Evolutionary conservation across 352 stramenopile species (phyloP), one percentile per base, ranked within the genome.

Genomic region (Halophytophthora polymorphica): DNA sequence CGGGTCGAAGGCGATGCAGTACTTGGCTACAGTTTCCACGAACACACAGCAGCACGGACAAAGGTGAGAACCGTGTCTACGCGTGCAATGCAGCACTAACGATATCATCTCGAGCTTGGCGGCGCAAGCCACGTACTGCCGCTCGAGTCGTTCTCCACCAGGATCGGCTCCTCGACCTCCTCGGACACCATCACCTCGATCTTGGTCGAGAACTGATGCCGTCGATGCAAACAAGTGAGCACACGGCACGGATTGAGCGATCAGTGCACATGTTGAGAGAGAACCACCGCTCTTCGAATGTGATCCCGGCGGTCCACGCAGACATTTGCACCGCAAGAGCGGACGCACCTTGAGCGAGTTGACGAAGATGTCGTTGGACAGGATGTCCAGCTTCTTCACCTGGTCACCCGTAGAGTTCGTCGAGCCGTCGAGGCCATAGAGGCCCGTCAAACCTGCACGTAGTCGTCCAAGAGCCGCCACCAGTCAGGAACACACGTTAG

Each of bases 351-450:
- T 90, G 57, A 99, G 83, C 41, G 94, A 89, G 71, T 98, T 98
- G 67, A 98, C 95, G 75, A 99, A 96, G 62, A 95, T 98, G 39
- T 99, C 97, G 69, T 99, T 98, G n/a, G 96, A 86, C 54, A 99
- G 82, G 38, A 99, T 73, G 73, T 99, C 96, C 25, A 99, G 88
- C 72, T 99, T 99, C 83, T 99, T 99, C 40, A 98, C 94, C 55
- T 98, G 90, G 66, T 99, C 97, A 35, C 97, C 96, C 6, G 96
- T 98, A 18, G 90, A 83, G 79, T 99, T 99, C 52, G 96, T 81
- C 66, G 96, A 96, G 51, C 97, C 97, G n/a, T 98, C 95, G 10
- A 99, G 80, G 23, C 96, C 96, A 65, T 98, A 98, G 18, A 92
- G 71, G 2, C 86, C 82, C 44, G 80, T 90, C 33, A 94, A 63